Evolutionary conservation across 345 rosid species (phyloP), one percentile per base, ranked within the genome.

Genomic region (Populus pruinosa): DNA sequence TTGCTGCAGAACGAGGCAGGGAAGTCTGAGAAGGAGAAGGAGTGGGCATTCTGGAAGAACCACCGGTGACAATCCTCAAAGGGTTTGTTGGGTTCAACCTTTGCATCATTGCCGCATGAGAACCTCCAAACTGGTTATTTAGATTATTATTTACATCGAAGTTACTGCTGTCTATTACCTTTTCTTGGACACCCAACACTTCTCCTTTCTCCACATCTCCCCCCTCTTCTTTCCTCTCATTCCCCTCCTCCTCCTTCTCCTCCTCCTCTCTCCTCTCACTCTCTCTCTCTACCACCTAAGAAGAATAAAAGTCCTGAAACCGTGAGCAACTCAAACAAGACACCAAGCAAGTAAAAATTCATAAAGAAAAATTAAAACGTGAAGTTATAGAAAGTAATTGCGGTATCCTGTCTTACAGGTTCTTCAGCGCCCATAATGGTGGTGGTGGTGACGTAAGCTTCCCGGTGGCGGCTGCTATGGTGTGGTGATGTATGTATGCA

Each of bases 81-180:
- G 99, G 98, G 83, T 93, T 96, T 50, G 94, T 90, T 18, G 90
- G 93, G 80, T 92, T 91, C 61, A 96, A 76, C 68, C 88, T 90
- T 64, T 83, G 94, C 88, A 96, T 71, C 91, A 88, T 87, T 41
- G 96, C 80, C 31, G 71, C 72, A n/a, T 76, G 84, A 80, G 74
- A 81, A 53, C 82, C 87, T 5, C 82, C 71, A 49, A 55, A 73
- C 8, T 62, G 77, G 14, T 56, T 73, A 50, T 36, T 75, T 29
- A 44, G 21, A 74, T 17, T 38, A 25, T 31, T 16, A 41, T 31
- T 62, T 50, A 59, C 70, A 70, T 39, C 73, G 66, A 29, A 71
- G 47, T 25, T 47, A 16, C 25, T 74, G 13, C n/a, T 76, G 76
- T 74, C 85, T 5, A 23, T 74, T 55, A 75, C 83, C 70, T 77